phyloP scores from a whole-genome alignment of 192 early-diverging fungal species.

The Coemansia sp. region DNA sequence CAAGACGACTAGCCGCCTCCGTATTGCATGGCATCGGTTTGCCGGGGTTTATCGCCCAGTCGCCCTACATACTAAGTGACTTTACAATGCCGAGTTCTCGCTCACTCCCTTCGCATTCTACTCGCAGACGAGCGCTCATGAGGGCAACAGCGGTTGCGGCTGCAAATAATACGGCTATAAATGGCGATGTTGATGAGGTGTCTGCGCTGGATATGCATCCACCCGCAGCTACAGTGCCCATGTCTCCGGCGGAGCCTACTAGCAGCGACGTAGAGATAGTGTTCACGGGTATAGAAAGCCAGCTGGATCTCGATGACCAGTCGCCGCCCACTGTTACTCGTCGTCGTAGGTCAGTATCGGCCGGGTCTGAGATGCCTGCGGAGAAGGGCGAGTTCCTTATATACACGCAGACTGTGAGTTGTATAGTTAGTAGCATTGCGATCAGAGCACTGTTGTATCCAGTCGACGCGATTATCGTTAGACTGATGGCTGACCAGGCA shows the following conservation, averaged over 20 bases:
- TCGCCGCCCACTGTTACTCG: neutral
- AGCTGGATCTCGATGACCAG: neutral
- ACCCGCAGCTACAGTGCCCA: neutral
- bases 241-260: neutral
- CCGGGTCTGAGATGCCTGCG: neutral
- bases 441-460: slow-evolving; percentile 30
- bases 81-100: neutral
- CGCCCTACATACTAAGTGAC: neutral
- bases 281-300: neutral
- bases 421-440: slow-evolving; percentile 3
- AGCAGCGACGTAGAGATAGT: neutral
- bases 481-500: slow-evolving; percentile 45
- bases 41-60: neutral
- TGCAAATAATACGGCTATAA: neutral
- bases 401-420: slow-evolving; percentile 22
- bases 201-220: neutral
- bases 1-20: neutral
- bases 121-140: neutral
- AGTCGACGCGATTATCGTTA: slow-evolving; percentile 24
- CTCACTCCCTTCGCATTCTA: neutral
- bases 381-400: slow-evolving; percentile 14
- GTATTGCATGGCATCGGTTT: neutral
- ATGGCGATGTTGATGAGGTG: neutral
- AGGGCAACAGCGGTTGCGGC: neutral
- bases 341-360: neutral